Evolutionary conservation across 2,329 filamentous ascomycete species (phyloP), one percentile per base, ranked within the genome.

Genomic region (Sordariomycetes sp.): DNA sequence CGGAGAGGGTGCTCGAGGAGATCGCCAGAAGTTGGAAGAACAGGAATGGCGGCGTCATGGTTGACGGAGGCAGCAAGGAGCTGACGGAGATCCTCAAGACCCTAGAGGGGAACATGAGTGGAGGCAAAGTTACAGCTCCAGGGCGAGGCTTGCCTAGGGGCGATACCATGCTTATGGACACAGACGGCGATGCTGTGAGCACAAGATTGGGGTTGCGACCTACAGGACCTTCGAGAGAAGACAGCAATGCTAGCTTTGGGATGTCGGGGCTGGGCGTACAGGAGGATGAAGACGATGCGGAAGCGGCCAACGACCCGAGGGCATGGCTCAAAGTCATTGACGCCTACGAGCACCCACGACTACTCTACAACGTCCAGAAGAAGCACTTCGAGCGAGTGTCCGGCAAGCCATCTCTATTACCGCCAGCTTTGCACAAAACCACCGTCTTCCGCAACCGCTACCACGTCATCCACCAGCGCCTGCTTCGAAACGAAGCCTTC

Each of bases 401-500:
- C 4, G 67, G 70, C 10, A 77, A 77, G 43, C 74, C 83, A 11
- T 81, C 81, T 2, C 53, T 90, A 26, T 66, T 98, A 42, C 86
- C 93, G 0, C 66, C 75, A 8, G 78, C 86, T 12, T 75, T 79
- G 6, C 82, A 88, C 50, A 94, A 94, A 57, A 94, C 86, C 2
- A 68, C 77, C 4, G 66, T 92, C 29, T 95, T 95, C 59, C 77
- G 87, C 43, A 88, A 95, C 54, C 75, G 88, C 42, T 96, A 93
- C 55, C 83, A 94, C 47, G 73, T 96, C 35, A 82, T 96, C 33
- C 84, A 95, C 54, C 90, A 96, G 55, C 80, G 92, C 14, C 73
- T 96, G 14, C 72, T 96, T 26, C 81, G 92, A 32, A 95, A 95
- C 52, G 87, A 95, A 57, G 80, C 85, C 15, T 98, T 98, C 47